Percentiles rank a stretch among this genome's conserved stretches.
phyloP scores from a whole-genome alignment of 2,329 filamentous ascomycete species.

The Thelonectria discophora region DNA sequence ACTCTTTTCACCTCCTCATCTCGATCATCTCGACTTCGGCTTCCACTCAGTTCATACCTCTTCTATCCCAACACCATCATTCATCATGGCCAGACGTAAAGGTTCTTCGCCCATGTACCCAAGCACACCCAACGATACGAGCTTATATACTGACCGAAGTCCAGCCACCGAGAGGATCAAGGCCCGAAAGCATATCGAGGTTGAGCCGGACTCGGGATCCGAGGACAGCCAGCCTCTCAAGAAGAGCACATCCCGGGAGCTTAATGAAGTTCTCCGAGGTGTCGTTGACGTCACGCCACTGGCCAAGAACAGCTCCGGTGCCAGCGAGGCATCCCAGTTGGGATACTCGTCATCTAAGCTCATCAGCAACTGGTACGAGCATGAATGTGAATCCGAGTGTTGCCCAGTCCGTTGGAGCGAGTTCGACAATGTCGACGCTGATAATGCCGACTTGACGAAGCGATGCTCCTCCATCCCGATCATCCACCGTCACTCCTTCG shows the following conservation, averaged over 20 bases:
- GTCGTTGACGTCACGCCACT: constrained; percentile 7
- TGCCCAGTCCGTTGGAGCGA: constrained; percentile 45
- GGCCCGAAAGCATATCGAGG: background rate
- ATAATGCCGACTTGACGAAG: constrained; percentile 37
- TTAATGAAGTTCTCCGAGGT: constrained; percentile 4
- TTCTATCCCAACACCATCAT: background rate
- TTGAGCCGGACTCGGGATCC: background rate
- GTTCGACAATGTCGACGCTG: constrained; percentile 41
- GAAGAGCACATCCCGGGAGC: background rate
- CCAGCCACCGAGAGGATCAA: background rate
- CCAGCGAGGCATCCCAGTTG: background rate
- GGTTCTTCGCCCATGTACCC: background rate
- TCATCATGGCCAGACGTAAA: background rate
- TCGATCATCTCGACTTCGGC: too few relatives aligned
- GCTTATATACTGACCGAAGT: background rate
- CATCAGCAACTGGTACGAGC: constrained; percentile 32
- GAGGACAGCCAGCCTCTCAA: constrained; percentile 1
- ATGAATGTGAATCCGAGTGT: constrained; percentile 35
- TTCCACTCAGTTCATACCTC: too few relatives aligned
- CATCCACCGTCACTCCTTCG: constrained; percentile 43
- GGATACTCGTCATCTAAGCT: constrained; percentile 13
- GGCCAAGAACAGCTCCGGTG: constrained; percentile 7
- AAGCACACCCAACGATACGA: background rate
- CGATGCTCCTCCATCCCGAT: constrained; percentile 42
- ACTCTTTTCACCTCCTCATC: too few relatives aligned